phyloP scores from a whole-genome alignment of 805 yeast species.

The Yarrowia sp. region DNA sequence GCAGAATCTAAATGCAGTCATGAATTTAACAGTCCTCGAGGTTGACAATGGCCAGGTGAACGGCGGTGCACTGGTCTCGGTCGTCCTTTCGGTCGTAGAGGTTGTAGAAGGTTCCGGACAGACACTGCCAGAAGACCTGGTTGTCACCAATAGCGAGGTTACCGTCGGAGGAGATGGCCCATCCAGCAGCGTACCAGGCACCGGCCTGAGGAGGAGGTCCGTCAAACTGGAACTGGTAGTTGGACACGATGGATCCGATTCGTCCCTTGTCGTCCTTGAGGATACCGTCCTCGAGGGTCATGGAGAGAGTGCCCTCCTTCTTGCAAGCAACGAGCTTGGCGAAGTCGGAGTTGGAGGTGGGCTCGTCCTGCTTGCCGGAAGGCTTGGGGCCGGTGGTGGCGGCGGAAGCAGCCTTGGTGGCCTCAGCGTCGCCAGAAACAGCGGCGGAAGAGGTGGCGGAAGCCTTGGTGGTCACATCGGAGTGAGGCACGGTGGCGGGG shows the following conservation, averaged over 20 bases:
- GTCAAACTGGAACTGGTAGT: constrained; percentile 41
- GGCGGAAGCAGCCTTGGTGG: constrained; percentile 17
- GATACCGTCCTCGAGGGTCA: constrained; percentile 31
- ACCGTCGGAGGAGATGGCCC: constrained; percentile 42
- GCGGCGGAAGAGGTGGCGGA: constrained; percentile 11
- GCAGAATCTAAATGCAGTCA: constrained; percentile 32
- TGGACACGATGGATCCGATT: constrained; percentile 30
- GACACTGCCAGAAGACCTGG: constrained; percentile 39
- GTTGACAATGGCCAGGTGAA: constrained; percentile 36
- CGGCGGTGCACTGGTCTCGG: constrained; percentile 33
- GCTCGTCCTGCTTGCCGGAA: constrained; percentile 24
- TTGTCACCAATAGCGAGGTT: constrained; percentile 41
- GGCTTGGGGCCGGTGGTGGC: constrained; percentile 34
- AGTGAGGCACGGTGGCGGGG: constrained; percentile 33
- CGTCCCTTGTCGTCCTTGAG: constrained; percentile 32
- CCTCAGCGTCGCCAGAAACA: constrained; percentile 1
- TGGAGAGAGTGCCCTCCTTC: constrained; percentile 30
- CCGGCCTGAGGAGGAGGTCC: constrained; percentile 43
- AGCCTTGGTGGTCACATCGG: constrained; percentile 36
- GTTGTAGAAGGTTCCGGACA: constrained; percentile 35
- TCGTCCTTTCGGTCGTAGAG: constrained; percentile 37
- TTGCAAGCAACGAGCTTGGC: constrained; percentile 36
- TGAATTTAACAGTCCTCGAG: constrained; percentile 35
- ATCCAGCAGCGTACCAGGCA: constrained; percentile 42
- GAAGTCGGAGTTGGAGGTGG: constrained; percentile 31